Percentiles rank a stretch among this genome's conserved stretches.
Conservation (phyloP, 495 filamentous ascomycete species). For the Aspergillus sclerotiicarbonarius region DNA sequence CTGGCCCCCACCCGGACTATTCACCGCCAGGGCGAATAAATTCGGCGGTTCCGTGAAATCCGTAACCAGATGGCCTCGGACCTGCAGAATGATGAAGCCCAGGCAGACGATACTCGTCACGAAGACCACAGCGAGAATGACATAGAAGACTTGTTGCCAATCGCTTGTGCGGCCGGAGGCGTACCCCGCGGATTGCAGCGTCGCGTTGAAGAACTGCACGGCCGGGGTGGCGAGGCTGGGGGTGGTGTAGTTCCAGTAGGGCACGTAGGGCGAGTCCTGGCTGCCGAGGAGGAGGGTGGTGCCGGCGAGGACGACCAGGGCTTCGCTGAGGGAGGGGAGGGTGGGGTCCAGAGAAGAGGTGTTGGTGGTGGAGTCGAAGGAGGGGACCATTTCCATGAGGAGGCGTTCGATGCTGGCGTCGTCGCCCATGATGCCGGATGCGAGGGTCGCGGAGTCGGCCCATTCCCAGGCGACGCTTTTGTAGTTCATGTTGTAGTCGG, state of each 20-base stretch:
- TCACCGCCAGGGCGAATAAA: slow-evolving; percentile 66
- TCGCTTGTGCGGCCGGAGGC: slow-evolving; percentile 52
- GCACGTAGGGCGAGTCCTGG: slow-evolving; percentile 53
- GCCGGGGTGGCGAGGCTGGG: slow-evolving; percentile 33
- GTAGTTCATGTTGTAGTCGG: slow-evolving; percentile 50
- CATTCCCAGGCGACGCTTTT: slow-evolving; percentile 56
- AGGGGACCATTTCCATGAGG: slow-evolving; percentile 52
- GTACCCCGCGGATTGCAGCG: slow-evolving; percentile 58
- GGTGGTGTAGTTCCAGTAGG: slow-evolving; percentile 53
- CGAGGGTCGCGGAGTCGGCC: slow-evolving; percentile 56
- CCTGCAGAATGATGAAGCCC: slow-evolving; percentile 50
- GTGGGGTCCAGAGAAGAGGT: slow-evolving; percentile 27
- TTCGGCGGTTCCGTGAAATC: slow-evolving; percentile 77
- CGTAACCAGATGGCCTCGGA: slow-evolving; percentile 57
- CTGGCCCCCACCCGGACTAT: slow-evolving; percentile 56
- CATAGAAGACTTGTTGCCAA: slow-evolving; percentile 63
- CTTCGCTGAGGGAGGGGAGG: slow-evolving; percentile 64
- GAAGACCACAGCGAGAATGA: slow-evolving; percentile 61
- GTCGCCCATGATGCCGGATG: slow-evolving; percentile 56
- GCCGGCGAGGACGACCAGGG: slow-evolving; percentile 63
- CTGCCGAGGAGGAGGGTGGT: slow-evolving; percentile 59
- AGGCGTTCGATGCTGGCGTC: slow-evolving; percentile 62
- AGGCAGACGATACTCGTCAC: slow-evolving; percentile 60
- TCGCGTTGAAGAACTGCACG: slow-evolving; percentile 55
- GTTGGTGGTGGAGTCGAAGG: slow-evolving; percentile 8